Evolutionary conservation across 768 basidiomycete species (phyloP), one percentile per base, ranked within the genome.

Genomic region (Tylopilus subfusipes): DNA sequence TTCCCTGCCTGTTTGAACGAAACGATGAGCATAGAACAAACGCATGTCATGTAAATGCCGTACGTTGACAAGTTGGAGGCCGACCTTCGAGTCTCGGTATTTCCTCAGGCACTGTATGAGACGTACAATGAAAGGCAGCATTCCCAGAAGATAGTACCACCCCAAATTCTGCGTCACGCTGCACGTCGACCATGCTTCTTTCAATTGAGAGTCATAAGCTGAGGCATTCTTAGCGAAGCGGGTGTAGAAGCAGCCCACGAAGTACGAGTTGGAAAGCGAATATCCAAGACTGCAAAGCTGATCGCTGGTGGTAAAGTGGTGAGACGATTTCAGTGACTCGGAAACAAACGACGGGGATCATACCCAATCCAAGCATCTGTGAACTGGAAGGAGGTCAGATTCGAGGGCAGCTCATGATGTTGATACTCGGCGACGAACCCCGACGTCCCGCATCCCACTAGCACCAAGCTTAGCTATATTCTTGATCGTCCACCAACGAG

Each of bases 341-440:
- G 16, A 34, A 43, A n/a, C 11, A 50, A n/a, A 33, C 10, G 1
- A 42, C 40, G 9, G 16, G n/a, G 38, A 29, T 64, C 79, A 50
- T 68, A 89, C 88, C 88, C 91, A 66, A 93, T 76, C 91, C 91
- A 93, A 82, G 92, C 90, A 75, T 92, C 91, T 14, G 86, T 73
- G 66, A 93, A 93, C 85, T 89, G 54, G 0, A 42, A 48, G 22
- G 31, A 11, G 22, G 47, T 59, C 55, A 55, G 54, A 55, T 33
- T 43, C 4, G 25, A 45, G 27, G 38, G 11, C 30, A 22, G 21
- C 9, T 30, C n/a, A 45, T 40, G 31, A 51, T 40, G 48, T 25
- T 34, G 16, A 31, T 9, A 40, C n/a, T 21, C 14, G 27, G 9
- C 14, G 33, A 57, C 53, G 63, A 59, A 90, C 90, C 79, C 92